Evolutionary conservation across 345 rosid species (phyloP).

Genomic region (Excoecaria cochinchinensis): DNA sequence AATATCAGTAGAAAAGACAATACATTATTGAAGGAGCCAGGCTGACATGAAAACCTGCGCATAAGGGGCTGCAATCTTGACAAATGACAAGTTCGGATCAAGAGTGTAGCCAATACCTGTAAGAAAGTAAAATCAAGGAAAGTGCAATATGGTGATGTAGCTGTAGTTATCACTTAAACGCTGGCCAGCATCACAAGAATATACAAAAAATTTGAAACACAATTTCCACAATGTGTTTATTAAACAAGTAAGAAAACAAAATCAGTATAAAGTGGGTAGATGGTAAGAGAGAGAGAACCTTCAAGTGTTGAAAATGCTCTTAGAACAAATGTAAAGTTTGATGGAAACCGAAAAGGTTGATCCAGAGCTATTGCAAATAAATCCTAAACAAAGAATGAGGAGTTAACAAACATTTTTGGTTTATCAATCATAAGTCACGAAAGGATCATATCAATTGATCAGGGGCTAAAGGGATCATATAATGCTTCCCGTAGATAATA

Average conservation of each 20-base stretch:
- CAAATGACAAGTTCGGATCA: conserved; percentile 81
- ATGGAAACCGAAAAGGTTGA: conserved; percentile 92
- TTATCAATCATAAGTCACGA: not conserved
- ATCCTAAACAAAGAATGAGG: conserved; percentile 48
- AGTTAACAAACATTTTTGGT: conserved; percentile 3
- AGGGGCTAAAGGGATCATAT: not conserved
- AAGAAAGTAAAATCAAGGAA: conserved; percentile 22
- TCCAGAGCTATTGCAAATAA: conserved; percentile 92
- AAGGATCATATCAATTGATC: not conserved
- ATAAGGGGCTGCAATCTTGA: conserved; percentile 87
- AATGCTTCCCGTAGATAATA: not conserved
- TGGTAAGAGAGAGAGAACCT: conserved; percentile 43
- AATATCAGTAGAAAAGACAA: conserved; percentile 12
- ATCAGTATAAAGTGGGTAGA: not conserved
- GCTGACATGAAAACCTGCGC: conserved; percentile 58
- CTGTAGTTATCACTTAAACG: not conserved
- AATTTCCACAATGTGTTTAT: not conserved
- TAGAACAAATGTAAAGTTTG: conserved; percentile 81
- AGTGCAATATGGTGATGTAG: not conserved
- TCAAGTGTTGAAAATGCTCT: conserved; percentile 95
- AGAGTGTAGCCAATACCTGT: conserved; percentile 86
- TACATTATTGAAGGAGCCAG: conserved; percentile 43
- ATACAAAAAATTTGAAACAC: not conserved
- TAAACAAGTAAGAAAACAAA: not conserved
- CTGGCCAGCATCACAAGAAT: not conserved